phyloP scores from a whole-genome alignment of 345 rosid species.

The Jatropha curcas region DNA sequence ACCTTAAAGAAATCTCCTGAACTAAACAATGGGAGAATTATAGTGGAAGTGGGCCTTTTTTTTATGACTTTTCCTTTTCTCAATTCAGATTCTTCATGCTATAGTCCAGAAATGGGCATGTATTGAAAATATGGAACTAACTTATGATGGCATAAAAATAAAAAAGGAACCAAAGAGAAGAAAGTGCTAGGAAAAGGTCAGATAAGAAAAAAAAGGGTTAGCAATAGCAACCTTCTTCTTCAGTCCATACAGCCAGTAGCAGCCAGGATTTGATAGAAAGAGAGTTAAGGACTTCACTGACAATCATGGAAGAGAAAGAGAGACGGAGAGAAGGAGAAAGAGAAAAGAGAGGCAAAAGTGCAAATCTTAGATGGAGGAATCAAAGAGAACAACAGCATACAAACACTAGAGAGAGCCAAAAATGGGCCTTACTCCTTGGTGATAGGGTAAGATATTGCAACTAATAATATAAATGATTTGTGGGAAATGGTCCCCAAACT shows the following conservation, averaged over 20 bases:
- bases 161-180: background rate
- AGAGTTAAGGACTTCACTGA: background rate
- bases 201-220: background rate
- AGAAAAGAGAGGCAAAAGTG: background rate
- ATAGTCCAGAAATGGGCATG: background rate
- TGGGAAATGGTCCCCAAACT: slow-evolving; percentile 22
- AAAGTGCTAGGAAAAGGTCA: background rate
- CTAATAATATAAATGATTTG: slow-evolving; percentile 26
- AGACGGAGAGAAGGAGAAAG: too few species aligned
- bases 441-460: slow-evolving; percentile 22
- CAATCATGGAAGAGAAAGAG: too few species aligned
- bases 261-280: background rate
- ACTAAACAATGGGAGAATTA: background rate
- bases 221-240: background rate
- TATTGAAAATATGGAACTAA: background rate
- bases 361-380: slow-evolving; percentile 19
- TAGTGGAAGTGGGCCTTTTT: slow-evolving; percentile 5
- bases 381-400: slow-evolving; percentile 15
- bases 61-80: background rate
- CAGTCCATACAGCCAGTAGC: background rate
- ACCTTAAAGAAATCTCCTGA: slow-evolving; percentile 7
- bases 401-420: slow-evolving; percentile 12
- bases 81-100: background rate
- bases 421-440: slow-evolving; percentile 23
- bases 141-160: background rate